Evolutionary conservation across 257 asterid species (phyloP), one percentile per base, ranked within the genome.

Genomic region (Solanum chaucha): DNA sequence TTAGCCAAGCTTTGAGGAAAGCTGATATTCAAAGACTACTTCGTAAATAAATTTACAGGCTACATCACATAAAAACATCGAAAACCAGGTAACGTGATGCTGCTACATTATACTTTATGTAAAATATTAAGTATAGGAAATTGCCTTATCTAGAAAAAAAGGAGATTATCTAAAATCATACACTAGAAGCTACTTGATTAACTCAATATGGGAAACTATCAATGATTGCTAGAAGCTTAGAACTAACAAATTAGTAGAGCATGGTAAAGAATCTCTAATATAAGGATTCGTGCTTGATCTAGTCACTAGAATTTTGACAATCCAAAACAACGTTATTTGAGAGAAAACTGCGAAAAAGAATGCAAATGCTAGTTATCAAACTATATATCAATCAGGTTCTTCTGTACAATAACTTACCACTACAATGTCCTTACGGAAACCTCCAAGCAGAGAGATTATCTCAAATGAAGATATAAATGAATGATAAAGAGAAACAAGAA

Each of bases 401-500:
- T 4, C 38, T 28, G 65, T 26, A 80, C 40, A 80, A 15, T 28
- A 15, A 15, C 28, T 46, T 80, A 77, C 83, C 83, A 41, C 35
- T 75, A 12, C 22, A 12, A 2, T 75, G 10, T 22, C 83, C 34
- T 41, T 24, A 6, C 0, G 19, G 7, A 14, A 35, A 72, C 81
- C 81, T 74, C 64, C 67, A 80, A 80, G 65, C 10, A 30, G 41
- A 28, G 84, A 41, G 44, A 48, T 61, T 8, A 28, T 46, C 41
- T 14, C 30, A 85, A 70, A 85, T 1, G 82, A 11, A 61, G 71
- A 22, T 41, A 28, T 48, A 70, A 35, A 85, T 28, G 87, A 85
- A 68, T 2, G 34, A 80, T 22, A 82, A 32, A 82, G 82, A 87
- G 46, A 87, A 22, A 14, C 85, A 81, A 90, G 72, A 87, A 91